Evolutionary conservation across 2,329 filamentous ascomycete genomes (phyloP).

Genomic region (Sporothrix inflata): DNA sequence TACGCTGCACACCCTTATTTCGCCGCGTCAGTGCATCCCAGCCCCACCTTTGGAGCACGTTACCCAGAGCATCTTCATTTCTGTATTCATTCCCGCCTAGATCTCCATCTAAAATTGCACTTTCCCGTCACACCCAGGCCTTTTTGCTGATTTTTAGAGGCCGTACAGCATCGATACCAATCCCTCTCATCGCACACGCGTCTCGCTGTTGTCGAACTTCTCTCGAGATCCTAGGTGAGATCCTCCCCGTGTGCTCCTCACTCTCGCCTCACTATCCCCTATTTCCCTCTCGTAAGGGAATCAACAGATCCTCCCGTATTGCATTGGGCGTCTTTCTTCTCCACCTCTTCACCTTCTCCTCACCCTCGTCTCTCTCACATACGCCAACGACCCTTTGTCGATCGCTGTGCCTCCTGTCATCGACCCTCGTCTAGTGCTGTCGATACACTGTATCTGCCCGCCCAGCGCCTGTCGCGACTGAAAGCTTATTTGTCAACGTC

Average conservation of each 20-base stretch:
- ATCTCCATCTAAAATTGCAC: background rate
- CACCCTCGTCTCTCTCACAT: background rate
- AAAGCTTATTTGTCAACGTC: conserved; percentile 20
- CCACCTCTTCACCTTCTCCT: background rate
- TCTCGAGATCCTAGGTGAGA: conserved; percentile 8
- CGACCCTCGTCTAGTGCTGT: background rate
- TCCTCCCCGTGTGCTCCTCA: background rate
- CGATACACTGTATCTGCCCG: background rate
- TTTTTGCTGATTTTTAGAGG: background rate
- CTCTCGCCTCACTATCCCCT: background rate
- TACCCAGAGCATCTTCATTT: background rate
- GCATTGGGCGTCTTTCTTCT: background rate
- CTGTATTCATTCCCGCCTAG: background rate
- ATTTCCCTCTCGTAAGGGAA: background rate
- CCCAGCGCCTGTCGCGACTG: background rate
- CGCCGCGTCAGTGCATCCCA: conserved; percentile 16
- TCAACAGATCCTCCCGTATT: background rate
- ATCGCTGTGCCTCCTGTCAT: background rate
- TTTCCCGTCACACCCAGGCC: background rate
- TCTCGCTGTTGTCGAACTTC: background rate
- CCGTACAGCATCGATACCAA: background rate
- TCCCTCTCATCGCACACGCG: background rate
- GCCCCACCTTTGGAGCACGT: conserved; percentile 16
- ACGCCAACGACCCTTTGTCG: background rate
- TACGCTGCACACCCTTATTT: conserved; percentile 1